Evolutionary conservation across 169 alveolate species (phyloP), one percentile per base, ranked within the genome.

Genomic region (Fabrea salina): DNA sequence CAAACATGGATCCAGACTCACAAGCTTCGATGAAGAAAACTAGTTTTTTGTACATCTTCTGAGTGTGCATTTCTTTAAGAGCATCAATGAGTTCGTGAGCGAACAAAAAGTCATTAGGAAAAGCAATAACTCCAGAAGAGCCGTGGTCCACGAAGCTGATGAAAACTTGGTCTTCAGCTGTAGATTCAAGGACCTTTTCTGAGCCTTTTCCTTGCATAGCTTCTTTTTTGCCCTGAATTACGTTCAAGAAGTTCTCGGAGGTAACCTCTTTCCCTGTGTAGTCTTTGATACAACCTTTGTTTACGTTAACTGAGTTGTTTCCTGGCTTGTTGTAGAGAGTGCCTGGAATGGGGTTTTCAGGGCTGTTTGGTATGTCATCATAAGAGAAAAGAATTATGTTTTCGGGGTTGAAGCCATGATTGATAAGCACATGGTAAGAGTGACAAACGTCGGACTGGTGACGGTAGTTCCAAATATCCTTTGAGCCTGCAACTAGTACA

Each of bases 401-500:
- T 16, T 83, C 86, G 19, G 88, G 92, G 2, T 85, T 84, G 8
- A 85, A 80, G 37, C 96, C 96, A 49, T 88, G 83, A 56, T 81
- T 83, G 13, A 83, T 66, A 56, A 94, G 59, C 35, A 86, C 84
- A 41, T 89, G 85, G 59, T 91, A 92, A 41, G 95, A 90, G 70
- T 94, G 97, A 83, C 95, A 94, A 43, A 87, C 78, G 79, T 94
- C 96, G 35, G 96, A 86, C 82, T 94, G 90, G 85, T 94, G 96
- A 41, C 97, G 82, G 75, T 94, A 94, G 83, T 94, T 94, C 49
- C 84, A 37, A 79, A 68, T 91, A 44, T 93, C 91, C 32, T 88
- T 83, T 25, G 97, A 94, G n/a, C 97, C 97, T 16, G 95, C 96
- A 16, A 90, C 95, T 22, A 94, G 57, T 57, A 91, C 95, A n/a